Evolutionary conservation across 768 basidiomycete species (phyloP).

Genomic region (Erythrobasidium yunnanense): DNA sequence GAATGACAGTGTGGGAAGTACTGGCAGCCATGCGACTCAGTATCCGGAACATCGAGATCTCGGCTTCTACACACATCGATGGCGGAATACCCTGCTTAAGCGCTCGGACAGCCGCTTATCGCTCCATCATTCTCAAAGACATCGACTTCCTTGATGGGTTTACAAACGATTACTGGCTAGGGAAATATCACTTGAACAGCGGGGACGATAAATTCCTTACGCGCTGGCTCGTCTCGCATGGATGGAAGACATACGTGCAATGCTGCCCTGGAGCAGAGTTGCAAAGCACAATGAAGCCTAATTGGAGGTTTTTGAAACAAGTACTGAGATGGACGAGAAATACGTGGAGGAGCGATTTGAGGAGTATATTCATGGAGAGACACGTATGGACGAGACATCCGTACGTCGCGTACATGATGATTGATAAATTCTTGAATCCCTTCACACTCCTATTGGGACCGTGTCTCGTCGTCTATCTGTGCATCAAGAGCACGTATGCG

Average conservation of each 20-base stretch:
- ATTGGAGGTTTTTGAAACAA: conserved; percentile 91
- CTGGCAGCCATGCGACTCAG: conserved; percentile 83
- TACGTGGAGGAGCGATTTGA: conserved; percentile 81
- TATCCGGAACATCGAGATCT: conserved; percentile 87
- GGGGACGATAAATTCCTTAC: conserved; percentile 78
- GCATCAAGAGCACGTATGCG: conserved; percentile 35
- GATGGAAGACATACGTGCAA: conserved; percentile 90
- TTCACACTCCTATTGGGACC: conserved; percentile 78
- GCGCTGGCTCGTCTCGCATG: conserved; percentile 90
- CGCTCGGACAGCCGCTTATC: conserved; percentile 83
- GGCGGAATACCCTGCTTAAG: conserved; percentile 84
- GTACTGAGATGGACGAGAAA: conserved; percentile 87
- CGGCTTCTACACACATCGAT: conserved; percentile 80
- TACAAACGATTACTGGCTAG: conserved; percentile 86
- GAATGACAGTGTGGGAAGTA: conserved; percentile 90
- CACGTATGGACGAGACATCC: conserved; percentile 80
- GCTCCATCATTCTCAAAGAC: conserved; percentile 87
- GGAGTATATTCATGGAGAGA: conserved; percentile 78
- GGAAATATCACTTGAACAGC: conserved; percentile 87
- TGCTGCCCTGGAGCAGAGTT: conserved; percentile 51
- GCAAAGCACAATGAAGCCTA: conserved; percentile 86
- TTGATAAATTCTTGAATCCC: conserved; percentile 62
- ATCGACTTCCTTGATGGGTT: conserved; percentile 86
- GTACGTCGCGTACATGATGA: conserved; percentile 75
- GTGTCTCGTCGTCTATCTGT: conserved; percentile 55